Conservation (phyloP, 2,329 filamentous ascomycete genomes). For the Aplosporella prunicola region DNA sequence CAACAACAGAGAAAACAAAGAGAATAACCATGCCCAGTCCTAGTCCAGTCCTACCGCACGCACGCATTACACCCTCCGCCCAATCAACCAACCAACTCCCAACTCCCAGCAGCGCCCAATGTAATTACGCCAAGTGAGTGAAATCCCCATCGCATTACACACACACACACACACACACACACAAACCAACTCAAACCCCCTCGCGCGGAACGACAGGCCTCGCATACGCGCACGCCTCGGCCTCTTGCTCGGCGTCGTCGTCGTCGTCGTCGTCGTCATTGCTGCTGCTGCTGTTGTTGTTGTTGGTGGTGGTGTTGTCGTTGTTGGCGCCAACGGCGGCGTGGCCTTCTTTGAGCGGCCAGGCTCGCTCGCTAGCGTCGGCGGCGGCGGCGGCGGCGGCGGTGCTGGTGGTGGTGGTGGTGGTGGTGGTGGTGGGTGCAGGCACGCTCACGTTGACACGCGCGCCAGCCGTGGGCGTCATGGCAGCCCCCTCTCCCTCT, state of each 20-base stretch:
- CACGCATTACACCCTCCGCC: too few species aligned
- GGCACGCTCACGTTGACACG: not conserved
- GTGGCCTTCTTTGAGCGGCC: too few species aligned
- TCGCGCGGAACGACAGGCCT: conserved; percentile 39
- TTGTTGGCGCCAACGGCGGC: too few species aligned
- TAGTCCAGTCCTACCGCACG: too few species aligned
- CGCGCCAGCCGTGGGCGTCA: not conserved
- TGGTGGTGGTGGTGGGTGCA: not conserved
- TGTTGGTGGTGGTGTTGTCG: not conserved
- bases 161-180: too few species aligned
- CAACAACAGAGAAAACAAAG: too few species aligned
- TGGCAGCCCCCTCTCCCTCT: too few species aligned
- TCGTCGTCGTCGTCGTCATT: not conserved
- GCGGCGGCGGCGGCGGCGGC: not conserved
- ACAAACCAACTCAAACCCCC: conserved; percentile 33
- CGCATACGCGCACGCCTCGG: conserved; percentile 34
- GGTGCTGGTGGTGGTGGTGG: not conserved
- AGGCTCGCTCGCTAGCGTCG: conserved; percentile 15
- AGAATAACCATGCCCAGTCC: too few species aligned
- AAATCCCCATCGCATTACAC: too few species aligned
- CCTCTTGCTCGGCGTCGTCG: conserved; percentile 18
- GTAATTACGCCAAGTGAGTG: too few species aligned
- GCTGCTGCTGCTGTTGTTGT: not conserved
- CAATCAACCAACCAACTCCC: too few species aligned
- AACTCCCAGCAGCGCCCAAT: too few species aligned